Conservation (phyloP, 2,329 filamentous ascomycete genomes). For the Cladosporium sp. region DNA sequence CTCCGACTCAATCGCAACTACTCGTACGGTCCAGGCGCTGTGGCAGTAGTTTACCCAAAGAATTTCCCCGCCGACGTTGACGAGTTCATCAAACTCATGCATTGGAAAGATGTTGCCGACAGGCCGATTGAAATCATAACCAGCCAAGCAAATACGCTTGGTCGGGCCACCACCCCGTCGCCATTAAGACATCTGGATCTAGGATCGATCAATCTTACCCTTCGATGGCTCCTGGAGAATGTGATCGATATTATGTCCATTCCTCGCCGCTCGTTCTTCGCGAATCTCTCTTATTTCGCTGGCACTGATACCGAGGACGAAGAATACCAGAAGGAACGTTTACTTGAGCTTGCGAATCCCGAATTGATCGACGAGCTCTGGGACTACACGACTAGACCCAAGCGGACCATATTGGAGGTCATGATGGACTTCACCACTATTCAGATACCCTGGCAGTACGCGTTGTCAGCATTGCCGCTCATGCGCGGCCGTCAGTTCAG, state of each 20-base stretch:
- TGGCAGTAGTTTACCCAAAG: constrained; percentile 79
- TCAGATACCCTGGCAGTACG: constrained; percentile 73
- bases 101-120: constrained; percentile 75
- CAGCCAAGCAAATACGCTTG: constrained; percentile 26
- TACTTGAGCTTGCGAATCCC: constrained; percentile 79
- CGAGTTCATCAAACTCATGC: constrained; percentile 74
- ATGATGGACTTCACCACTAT: constrained; percentile 87
- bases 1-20: constrained; percentile 52
- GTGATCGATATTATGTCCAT: constrained; percentile 89
- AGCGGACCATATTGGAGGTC: constrained; percentile 88
- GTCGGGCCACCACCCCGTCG: constrained; percentile 39
- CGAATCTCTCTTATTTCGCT: constrained; percentile 74
- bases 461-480: constrained; percentile 73
- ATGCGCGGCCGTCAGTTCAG: constrained; percentile 93
- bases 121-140: constrained; percentile 59
- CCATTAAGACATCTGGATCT: constrained; percentile 44
- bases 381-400: constrained; percentile 90
- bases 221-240: constrained; percentile 76
- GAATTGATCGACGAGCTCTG: constrained; percentile 87
- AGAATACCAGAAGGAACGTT: constrained; percentile 68
- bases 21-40: constrained; percentile 71
- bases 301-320: constrained; percentile 57
- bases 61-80: constrained; percentile 84
- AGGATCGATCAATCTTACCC: constrained; percentile 53
- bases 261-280: constrained; percentile 83